These are phyloP conservation scores for Persicaria maculosa DNA, from an alignment of 148 eudicot genomes.

Conservation along the genomic window DNA sequence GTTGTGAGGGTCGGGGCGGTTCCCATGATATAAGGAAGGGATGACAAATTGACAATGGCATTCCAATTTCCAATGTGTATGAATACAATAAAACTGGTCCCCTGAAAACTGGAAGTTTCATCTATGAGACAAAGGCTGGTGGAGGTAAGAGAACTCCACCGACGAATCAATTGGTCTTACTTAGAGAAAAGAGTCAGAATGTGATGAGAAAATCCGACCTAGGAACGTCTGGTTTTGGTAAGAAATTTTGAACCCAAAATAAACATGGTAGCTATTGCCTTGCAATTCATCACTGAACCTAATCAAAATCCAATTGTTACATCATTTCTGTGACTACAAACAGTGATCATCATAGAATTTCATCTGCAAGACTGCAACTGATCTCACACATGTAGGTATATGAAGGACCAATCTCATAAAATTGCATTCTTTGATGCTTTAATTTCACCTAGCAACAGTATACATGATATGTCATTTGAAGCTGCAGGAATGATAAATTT, in stretches of 20 bases:
- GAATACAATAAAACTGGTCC: neutral
- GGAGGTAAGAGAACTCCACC: neutral
- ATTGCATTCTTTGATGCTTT: neutral
- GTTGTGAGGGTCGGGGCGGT: slow-evolving; percentile 7
- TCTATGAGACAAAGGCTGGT: neutral
- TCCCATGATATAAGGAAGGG: neutral
- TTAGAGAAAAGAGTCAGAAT: neutral
- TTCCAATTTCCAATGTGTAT: neutral
- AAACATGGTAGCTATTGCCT: too few species aligned
- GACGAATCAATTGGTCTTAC: neutral
- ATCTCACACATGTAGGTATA: neutral
- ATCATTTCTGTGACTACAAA: neutral
- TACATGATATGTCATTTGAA: slow-evolving; percentile 1
- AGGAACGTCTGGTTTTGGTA: too few species aligned
- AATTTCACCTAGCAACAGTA: neutral
- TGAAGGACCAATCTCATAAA: neutral
- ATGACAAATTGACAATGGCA: neutral
- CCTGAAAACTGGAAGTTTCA: neutral
- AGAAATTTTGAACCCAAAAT: too few species aligned
- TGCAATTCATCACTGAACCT: neutral
- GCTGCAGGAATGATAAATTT: neutral
- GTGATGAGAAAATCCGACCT: too few species aligned
- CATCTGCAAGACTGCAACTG: neutral
- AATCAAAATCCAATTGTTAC: neutral
- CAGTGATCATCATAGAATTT: neutral